phyloP scores from a whole-genome alignment of 352 stramenopile species.

The Globisporangium paroecandrum region DNA sequence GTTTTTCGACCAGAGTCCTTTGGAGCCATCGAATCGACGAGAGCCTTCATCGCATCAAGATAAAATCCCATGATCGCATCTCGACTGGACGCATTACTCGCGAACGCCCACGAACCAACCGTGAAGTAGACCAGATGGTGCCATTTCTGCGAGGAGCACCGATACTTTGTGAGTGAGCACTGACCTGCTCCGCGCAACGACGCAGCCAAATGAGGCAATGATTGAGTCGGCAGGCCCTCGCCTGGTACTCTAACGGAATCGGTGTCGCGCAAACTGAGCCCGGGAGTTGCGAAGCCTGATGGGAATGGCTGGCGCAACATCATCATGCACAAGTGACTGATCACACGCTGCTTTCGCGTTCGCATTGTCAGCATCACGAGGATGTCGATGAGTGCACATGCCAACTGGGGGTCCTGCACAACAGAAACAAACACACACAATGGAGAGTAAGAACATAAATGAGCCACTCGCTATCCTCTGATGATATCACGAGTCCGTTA shows the following conservation, averaged over 20 bases:
- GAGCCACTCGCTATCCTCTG: background rate
- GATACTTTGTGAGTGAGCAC: constrained; percentile 46
- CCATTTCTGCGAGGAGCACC: constrained; percentile 39
- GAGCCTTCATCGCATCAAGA: constrained; percentile 41
- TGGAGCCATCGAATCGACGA: constrained; percentile 26
- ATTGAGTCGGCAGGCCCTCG: constrained; percentile 27
- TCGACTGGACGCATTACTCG: constrained; percentile 24
- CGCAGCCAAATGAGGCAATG: constrained; percentile 29
- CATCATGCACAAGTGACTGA: constrained; percentile 53
- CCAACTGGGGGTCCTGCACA: constrained; percentile 43
- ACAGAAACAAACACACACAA: constrained; percentile 5
- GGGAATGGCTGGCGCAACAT: constrained; percentile 63
- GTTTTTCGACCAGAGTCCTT: background rate
- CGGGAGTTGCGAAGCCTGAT: constrained; percentile 1
- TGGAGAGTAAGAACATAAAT: background rate
- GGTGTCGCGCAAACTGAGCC: background rate
- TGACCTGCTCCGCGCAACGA: constrained; percentile 28
- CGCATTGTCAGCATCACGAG: constrained; percentile 37
- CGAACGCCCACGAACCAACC: constrained; percentile 54
- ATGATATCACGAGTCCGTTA: constrained; percentile 9
- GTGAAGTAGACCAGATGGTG: constrained; percentile 51
- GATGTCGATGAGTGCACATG: constrained; percentile 37
- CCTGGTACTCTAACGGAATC: background rate
- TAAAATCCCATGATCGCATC: constrained; percentile 38
- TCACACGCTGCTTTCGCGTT: constrained; percentile 34